Percentiles rank a stretch among this genome's conserved stretches.
Evolutionary conservation across 2,329 filamentous ascomycete species (phyloP).

Genomic region (Pseudopyrenochaeta lycopersici): DNA sequence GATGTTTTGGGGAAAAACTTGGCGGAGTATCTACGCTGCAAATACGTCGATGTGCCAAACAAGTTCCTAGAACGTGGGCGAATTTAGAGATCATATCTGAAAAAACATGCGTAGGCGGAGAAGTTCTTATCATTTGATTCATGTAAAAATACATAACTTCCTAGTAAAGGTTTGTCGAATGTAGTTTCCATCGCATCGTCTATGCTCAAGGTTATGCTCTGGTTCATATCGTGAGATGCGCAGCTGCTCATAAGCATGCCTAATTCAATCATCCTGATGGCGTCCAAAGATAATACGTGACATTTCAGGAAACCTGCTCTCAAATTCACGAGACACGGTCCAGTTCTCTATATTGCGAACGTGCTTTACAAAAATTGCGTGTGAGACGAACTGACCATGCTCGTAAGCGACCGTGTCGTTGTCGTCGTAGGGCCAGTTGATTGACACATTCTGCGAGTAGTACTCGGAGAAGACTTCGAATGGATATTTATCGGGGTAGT

Average conservation of each 20-base stretch:
- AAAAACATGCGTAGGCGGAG: constrained; percentile 29
- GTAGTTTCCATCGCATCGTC: too few relatives aligned
- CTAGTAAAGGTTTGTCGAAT: too few relatives aligned
- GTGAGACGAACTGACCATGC: constrained; percentile 20
- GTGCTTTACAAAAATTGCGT: constrained; percentile 38
- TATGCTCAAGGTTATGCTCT: too few relatives aligned
- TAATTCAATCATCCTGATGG: constrained; percentile 23
- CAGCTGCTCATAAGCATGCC: not conserved
- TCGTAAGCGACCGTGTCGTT: constrained; percentile 18
- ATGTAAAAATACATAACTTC: too few relatives aligned
- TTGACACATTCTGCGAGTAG: constrained; percentile 28
- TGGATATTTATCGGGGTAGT: constrained; percentile 23
- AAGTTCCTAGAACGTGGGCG: constrained; percentile 29
- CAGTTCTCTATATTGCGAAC: constrained; percentile 33
- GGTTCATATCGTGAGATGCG: not conserved
- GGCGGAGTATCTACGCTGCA: constrained; percentile 28
- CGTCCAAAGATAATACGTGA: too few relatives aligned
- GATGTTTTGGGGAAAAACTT: constrained; percentile 32
- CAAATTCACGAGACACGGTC: constrained; percentile 25
- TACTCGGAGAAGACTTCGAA: constrained; percentile 32
- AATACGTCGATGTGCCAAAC: constrained; percentile 28
- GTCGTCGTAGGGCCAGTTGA: constrained; percentile 33
- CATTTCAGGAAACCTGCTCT: constrained; percentile 31
- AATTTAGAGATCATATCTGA: constrained; percentile 19
- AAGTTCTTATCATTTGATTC: too few relatives aligned